A percentile compares a stretch with the other conserved stretches of the same genome.
Evolutionary conservation across 495 filamentous ascomycete genomes (phyloP).

Genomic region (Amphirosellinia nigrospora): DNA sequence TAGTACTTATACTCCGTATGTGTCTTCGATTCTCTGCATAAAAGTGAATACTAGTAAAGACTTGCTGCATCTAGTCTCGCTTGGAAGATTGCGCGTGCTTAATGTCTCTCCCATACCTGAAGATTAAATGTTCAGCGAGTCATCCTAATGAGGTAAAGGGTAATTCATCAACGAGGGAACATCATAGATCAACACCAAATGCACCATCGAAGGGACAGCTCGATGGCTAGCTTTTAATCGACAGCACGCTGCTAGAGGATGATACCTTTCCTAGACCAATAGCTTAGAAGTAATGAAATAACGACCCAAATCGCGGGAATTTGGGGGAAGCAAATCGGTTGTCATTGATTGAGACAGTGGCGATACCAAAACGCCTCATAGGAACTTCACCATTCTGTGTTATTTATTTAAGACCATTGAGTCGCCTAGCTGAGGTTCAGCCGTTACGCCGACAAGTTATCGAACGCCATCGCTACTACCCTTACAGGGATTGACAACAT

Average conservation of each 20-base stretch:
- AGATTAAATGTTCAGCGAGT: not conserved
- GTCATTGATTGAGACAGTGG: not conserved
- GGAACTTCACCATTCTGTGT: too few species aligned
- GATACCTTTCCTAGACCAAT: not conserved
- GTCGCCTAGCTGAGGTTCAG: not conserved
- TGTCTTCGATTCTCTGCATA: not conserved
- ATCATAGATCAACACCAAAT: not conserved
- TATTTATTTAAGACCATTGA: not conserved
- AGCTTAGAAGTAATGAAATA: not conserved
- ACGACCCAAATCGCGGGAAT: not conserved
- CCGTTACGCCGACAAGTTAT: slow-evolving; percentile 10
- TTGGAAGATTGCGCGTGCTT: not conserved
- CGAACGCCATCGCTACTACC: slow-evolving; percentile 11
- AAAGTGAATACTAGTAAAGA: too few species aligned
- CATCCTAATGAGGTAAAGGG: not conserved
- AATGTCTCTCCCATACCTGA: not conserved
- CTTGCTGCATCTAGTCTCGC: not conserved
- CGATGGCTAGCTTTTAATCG: not conserved
- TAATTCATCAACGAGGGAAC: not conserved
- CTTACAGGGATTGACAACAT: slow-evolving; percentile 13
- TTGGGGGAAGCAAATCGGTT: too few species aligned
- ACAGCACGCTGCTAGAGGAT: not conserved
- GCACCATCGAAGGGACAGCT: not conserved
- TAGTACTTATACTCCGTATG: too few species aligned
- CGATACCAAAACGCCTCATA: too few species aligned